phyloP scores from a whole-genome alignment of 345 rosid species.

The Tarenaya hassleriana region DNA sequence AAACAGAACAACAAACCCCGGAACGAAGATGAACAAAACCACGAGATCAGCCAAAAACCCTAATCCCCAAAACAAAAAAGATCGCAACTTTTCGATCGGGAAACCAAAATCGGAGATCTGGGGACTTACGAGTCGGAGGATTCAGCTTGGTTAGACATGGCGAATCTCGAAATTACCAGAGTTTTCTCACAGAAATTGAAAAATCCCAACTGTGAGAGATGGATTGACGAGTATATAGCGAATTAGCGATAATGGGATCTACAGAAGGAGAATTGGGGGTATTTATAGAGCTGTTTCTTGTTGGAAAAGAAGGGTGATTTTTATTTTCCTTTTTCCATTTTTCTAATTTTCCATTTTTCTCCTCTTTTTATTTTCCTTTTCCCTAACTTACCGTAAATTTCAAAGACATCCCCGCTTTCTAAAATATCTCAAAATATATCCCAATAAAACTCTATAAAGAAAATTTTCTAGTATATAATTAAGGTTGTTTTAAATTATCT shows the following conservation, averaged over 20 bases:
- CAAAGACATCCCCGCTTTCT: neutral
- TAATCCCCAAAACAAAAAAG: slow-evolving; percentile 12
- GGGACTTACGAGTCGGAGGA: slow-evolving; percentile 74
- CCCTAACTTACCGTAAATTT: neutral
- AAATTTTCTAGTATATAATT: too few relatives aligned
- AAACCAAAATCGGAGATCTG: slow-evolving; percentile 32
- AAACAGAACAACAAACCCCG: slow-evolving; percentile 9
- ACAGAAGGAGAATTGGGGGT: slow-evolving; percentile 8
- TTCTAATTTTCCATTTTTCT: neutral
- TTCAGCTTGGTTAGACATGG: slow-evolving; percentile 73
- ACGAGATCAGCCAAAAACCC: slow-evolving; percentile 14
- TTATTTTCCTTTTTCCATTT: slow-evolving; percentile 13
- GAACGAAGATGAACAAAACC: neutral
- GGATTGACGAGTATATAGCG: slow-evolving; percentile 17
- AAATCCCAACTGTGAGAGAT: slow-evolving; percentile 7
- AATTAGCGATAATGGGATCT: slow-evolving; percentile 33
- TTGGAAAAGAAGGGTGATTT: slow-evolving; percentile 41
- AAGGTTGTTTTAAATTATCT: too few relatives aligned
- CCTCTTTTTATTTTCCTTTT: neutral
- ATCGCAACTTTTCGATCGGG: slow-evolving; percentile 6
- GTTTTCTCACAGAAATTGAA: slow-evolving; percentile 13
- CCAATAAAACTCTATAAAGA: too few relatives aligned
- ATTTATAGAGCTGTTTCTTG: slow-evolving; percentile 47
- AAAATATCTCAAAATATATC: too few relatives aligned
- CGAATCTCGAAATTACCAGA: neutral